Conservation (phyloP, 208 protist genomes). For the Leishmania martiniquensis region DNA sequence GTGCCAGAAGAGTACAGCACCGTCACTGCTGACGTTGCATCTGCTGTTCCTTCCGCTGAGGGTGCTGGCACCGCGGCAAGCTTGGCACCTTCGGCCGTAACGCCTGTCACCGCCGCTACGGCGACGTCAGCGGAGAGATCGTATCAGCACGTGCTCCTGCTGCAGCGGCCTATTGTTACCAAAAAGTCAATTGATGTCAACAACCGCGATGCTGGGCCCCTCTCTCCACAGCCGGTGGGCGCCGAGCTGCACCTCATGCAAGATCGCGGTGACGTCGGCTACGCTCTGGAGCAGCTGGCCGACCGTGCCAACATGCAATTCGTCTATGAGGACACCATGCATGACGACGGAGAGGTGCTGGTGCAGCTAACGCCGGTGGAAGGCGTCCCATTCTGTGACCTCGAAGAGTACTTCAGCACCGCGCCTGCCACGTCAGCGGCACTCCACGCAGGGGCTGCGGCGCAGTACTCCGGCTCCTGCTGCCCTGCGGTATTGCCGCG, state of each 20-base stretch:
- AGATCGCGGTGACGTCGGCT: constrained; percentile 69
- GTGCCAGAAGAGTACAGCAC: constrained; percentile 4
- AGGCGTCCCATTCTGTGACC: constrained; percentile 67
- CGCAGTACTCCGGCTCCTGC: constrained; percentile 61
- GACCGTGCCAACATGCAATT: constrained; percentile 52
- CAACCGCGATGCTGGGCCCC: constrained; percentile 41
- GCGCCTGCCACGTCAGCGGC: constrained; percentile 13
- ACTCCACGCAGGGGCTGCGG: constrained; percentile 4
- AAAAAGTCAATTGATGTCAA: constrained; percentile 51
- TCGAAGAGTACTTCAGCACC: constrained; percentile 57
- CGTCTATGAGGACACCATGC: constrained; percentile 65
- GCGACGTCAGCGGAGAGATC: background rate
- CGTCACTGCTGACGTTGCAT: background rate
- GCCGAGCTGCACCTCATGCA: constrained; percentile 69
- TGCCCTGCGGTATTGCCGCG: constrained; percentile 62
- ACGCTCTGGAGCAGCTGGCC: constrained; percentile 50
- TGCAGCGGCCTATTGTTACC: constrained; percentile 48
- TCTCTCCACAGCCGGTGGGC: constrained; percentile 47
- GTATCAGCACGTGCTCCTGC: constrained; percentile 54
- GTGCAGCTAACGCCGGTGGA: constrained; percentile 77
- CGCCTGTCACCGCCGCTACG: background rate
- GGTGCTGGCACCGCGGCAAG: background rate
- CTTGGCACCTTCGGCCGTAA: background rate
- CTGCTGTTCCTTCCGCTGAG: background rate
- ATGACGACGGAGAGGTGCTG: constrained; percentile 79